Conservation (phyloP, 768 basidiomycete species). For the Tricholoma sp. region DNA sequence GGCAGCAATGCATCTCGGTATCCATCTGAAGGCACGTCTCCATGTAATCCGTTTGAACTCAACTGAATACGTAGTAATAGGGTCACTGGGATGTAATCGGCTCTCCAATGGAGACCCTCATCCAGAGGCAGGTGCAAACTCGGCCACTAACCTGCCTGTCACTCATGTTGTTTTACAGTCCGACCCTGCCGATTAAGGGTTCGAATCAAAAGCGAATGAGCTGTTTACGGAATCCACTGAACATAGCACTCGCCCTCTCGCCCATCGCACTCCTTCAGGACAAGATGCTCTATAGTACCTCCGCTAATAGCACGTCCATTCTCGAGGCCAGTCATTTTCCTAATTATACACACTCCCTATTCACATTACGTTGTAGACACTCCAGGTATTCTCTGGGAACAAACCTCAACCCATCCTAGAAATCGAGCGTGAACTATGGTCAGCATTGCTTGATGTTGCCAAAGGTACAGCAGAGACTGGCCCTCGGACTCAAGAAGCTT, state of each 20-base stretch:
- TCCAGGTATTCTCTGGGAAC: background rate
- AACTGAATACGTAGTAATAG: background rate
- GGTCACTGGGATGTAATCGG: background rate
- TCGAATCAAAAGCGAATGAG: background rate
- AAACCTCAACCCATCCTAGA: background rate
- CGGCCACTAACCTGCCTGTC: background rate
- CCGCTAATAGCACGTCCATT: background rate
- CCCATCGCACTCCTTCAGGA: background rate
- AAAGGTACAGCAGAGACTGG: background rate
- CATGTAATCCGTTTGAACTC: background rate
- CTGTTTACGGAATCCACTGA: background rate
- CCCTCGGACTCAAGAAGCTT: background rate
- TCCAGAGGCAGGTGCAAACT: background rate
- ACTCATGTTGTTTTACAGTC: background rate
- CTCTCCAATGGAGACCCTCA: background rate
- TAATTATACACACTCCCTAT: background rate
- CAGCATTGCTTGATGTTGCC: background rate
- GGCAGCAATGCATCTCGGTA: background rate
- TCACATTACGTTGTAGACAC: background rate
- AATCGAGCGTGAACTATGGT: background rate
- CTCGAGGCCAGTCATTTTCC: background rate
- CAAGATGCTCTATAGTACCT: background rate
- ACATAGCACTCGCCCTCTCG: background rate
- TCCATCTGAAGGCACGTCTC: background rate
- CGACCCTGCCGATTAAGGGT: background rate